Evolutionary conservation across 371 early-diverging fungal species (phyloP).

Genomic region (Apophysomyces variabilis): DNA sequence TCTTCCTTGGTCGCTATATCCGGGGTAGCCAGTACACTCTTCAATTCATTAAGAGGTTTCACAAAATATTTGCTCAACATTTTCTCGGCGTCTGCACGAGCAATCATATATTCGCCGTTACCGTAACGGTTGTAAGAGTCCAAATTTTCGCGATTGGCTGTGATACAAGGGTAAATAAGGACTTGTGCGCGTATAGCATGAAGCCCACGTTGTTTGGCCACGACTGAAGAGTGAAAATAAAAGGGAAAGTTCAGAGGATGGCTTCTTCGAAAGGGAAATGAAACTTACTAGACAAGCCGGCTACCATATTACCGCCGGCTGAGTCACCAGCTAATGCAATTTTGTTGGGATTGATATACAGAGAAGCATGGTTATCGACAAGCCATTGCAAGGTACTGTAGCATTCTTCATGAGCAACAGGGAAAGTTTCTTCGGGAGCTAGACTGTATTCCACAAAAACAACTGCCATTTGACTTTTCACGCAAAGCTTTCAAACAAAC

Average conservation of each 20-base stretch:
- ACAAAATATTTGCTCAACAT: not conserved
- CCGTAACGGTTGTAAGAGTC: conserved; percentile 4
- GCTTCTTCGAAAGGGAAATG: not conserved
- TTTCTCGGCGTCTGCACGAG: not conserved
- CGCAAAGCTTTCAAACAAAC: not conserved
- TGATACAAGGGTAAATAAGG: conserved; percentile 18
- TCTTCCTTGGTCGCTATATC: conserved; percentile 14
- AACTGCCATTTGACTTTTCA: conserved; percentile 1
- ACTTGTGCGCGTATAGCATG: conserved; percentile 19
- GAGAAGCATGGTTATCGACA: not conserved
- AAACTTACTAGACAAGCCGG: conserved; percentile 36
- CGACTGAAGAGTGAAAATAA: conserved; percentile 4
- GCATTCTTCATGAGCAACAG: conserved; percentile 32
- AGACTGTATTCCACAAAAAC: conserved; percentile 26
- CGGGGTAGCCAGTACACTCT: conserved; percentile 10
- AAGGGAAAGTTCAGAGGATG: too few relatives aligned
- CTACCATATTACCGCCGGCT: conserved; percentile 65
- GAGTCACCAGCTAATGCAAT: conserved; percentile 64
- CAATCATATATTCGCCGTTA: conserved; percentile 15
- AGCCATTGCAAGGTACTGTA: conserved; percentile 25
- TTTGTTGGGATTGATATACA: conserved; percentile 34
- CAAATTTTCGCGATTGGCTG: not conserved
- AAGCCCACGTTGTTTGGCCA: conserved; percentile 24
- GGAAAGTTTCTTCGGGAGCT: conserved; percentile 30
- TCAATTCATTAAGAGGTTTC: not conserved